Evolutionary conservation across 441 rosid genomes (phyloP).

Genomic region (Eruca vesicaria): DNA sequence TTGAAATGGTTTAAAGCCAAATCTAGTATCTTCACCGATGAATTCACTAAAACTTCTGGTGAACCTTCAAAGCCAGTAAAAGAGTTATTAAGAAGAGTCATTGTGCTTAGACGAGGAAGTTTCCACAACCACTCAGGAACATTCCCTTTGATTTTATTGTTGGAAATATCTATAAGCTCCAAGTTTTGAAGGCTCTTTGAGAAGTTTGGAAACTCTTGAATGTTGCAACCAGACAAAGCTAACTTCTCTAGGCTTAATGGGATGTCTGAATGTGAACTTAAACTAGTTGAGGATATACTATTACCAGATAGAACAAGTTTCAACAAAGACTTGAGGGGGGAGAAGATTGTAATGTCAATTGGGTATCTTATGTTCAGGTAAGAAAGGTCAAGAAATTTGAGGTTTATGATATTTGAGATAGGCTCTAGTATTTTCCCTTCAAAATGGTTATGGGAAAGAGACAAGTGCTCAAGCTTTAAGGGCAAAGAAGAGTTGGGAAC

Average conservation of each 20-base stretch:
- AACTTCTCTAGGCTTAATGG: not conserved
- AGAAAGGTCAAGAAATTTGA: not conserved
- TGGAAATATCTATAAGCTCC: not conserved
- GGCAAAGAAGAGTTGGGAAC: not conserved
- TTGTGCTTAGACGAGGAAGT: not conserved
- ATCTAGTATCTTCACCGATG: not conserved
- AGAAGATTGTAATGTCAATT: not conserved
- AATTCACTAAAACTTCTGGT: not conserved
- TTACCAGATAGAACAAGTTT: not conserved
- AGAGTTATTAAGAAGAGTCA: not conserved
- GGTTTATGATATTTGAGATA: conserved; percentile 6
- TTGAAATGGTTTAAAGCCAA: not conserved
- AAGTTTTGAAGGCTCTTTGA: not conserved
- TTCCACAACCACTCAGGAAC: not conserved
- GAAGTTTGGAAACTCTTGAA: conserved; percentile 9
- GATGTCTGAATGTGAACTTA: not conserved
- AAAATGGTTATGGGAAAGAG: not conserved
- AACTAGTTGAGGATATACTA: not conserved
- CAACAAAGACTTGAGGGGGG: not conserved
- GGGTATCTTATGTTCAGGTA: conserved; percentile 1
- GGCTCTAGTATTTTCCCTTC: conserved; percentile 2
- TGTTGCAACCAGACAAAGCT: not conserved
- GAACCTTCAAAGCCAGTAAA: conserved; percentile 7
- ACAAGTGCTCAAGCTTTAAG: not conserved
- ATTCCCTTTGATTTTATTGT: not conserved